A percentile compares a stretch with the other conserved stretches of the same genome.
phyloP scores from a whole-genome alignment of 371 early-diverging fungal species.

The Mucor saturninus region DNA sequence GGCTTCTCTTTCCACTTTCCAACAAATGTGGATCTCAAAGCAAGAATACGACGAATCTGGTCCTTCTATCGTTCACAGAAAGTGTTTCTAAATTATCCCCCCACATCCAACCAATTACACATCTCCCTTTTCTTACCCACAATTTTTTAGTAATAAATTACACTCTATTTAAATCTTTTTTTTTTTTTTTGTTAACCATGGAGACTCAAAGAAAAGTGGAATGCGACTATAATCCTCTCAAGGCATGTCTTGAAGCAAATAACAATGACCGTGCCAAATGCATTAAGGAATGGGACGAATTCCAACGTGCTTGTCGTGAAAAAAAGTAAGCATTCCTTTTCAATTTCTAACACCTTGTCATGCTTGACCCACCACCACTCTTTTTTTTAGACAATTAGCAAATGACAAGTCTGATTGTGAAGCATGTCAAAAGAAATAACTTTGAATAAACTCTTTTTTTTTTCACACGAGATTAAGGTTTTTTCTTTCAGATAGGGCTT shows the following conservation, averaged over 20 bases:
- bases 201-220: constrained; percentile 23
- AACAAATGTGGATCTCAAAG: constrained; percentile 97
- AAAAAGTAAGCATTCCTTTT: constrained; percentile 23
- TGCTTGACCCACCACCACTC: background rate
- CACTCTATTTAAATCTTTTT: background rate
- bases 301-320: constrained; percentile 57
- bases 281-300: constrained; percentile 67
- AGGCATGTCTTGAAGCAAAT: constrained; percentile 58
- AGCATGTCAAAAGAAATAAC: constrained; percentile 22
- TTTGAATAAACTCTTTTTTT: too few species aligned
- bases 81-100: constrained; percentile 87
- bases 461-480: too few species aligned
- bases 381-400: background rate
- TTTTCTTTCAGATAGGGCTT: too few species aligned
- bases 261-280: constrained; percentile 65
- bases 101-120: too few species aligned
- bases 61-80: constrained; percentile 97
- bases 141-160: background rate
- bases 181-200: constrained; percentile 5
- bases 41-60: constrained; percentile 98
- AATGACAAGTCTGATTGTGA: constrained; percentile 6
- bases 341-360: background rate
- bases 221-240: constrained; percentile 62
- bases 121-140: background rate
- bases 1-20: constrained; percentile 98